Conservation (phyloP, 805 yeast genomes). For the Metschnikowia orientalis region DNA sequence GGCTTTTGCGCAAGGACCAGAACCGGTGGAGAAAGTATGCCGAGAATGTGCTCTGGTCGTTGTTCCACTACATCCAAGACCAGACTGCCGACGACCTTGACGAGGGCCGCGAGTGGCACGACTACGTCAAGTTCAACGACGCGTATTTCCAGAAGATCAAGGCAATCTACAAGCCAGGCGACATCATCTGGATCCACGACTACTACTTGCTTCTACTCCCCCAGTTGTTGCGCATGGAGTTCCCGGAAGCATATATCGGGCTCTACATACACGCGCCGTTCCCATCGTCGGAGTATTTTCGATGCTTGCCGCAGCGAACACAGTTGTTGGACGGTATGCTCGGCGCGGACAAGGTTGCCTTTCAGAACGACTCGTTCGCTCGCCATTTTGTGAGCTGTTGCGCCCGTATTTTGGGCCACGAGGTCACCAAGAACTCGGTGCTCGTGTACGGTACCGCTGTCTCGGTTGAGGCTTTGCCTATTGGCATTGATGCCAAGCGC, state of each 20-base stretch:
- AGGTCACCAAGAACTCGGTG: constrained; percentile 53
- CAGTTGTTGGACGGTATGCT: constrained; percentile 85
- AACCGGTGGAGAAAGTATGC: constrained; percentile 85
- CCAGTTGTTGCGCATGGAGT: constrained; percentile 71
- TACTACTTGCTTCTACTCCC: constrained; percentile 80
- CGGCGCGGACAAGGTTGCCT: constrained; percentile 81
- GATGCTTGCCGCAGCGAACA: constrained; percentile 79
- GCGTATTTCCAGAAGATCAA: constrained; percentile 79
- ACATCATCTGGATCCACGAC: constrained; percentile 89
- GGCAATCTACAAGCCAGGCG: constrained; percentile 78
- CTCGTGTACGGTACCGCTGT: constrained; percentile 75
- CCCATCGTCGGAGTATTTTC: constrained; percentile 90
- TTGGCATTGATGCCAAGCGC: constrained; percentile 78
- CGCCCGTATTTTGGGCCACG: constrained; percentile 81
- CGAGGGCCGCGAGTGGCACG: constrained; percentile 75
- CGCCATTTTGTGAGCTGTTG: constrained; percentile 91
- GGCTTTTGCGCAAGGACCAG: constrained; percentile 79
- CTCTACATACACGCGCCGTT: constrained; percentile 87
- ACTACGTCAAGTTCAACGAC: constrained; percentile 86
- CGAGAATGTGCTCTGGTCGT: constrained; percentile 89
- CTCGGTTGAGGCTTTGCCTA: constrained; percentile 71
- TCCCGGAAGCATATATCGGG: constrained; percentile 71
- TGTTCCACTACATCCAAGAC: constrained; percentile 86
- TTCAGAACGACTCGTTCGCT: constrained; percentile 81
- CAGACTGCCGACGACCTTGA: constrained; percentile 64